A percentile compares a stretch with the other conserved stretches of the same genome.
Evolutionary conservation across 1,139 yeast species (phyloP).

Genomic region (Suhomyces bolitotheri): DNA sequence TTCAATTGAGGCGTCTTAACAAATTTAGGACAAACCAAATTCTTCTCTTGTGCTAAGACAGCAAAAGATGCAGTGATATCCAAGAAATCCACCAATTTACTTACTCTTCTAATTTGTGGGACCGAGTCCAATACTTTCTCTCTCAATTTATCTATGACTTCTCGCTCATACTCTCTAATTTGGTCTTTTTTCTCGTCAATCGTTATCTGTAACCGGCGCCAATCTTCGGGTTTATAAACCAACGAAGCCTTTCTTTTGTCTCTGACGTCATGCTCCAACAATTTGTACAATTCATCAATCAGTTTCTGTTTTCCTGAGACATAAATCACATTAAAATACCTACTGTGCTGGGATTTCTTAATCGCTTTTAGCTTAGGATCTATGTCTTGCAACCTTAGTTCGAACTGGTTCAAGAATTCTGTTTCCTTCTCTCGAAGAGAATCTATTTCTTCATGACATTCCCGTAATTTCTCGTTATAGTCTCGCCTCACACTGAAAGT

Average conservation of each 20-base stretch:
- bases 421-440: slow-evolving; percentile 27
- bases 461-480: slow-evolving; percentile 27
- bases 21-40: slow-evolving; percentile 67
- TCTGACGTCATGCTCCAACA: slow-evolving; percentile 27
- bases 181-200: slow-evolving; percentile 27
- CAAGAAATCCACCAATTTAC: slow-evolving; percentile 58
- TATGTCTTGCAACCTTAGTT: slow-evolving; percentile 20
- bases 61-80: slow-evolving; percentile 81
- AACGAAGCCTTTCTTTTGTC: slow-evolving; percentile 31
- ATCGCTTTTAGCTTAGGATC: slow-evolving; percentile 32
- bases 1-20: slow-evolving; percentile 46
- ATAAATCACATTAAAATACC: slow-evolving; percentile 33
- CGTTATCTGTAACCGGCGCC: slow-evolving; percentile 33
- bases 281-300: slow-evolving; percentile 20
- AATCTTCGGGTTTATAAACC: slow-evolving; percentile 32
- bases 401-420: slow-evolving; percentile 22
- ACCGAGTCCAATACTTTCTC: slow-evolving; percentile 37
- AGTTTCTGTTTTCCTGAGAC: slow-evolving; percentile 36
- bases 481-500: slow-evolving; percentile 32
- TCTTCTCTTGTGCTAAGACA: slow-evolving; percentile 60
- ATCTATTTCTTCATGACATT: slow-evolving; percentile 37
- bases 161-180: slow-evolving; percentile 44
- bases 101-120: slow-evolving; percentile 44
- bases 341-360: slow-evolving; percentile 34
- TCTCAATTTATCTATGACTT: slow-evolving; percentile 45